These are phyloP conservation scores for Oenanthe sinensis DNA, from an alignment of 129 eudicot species.

Conservation along the genomic window DNA sequence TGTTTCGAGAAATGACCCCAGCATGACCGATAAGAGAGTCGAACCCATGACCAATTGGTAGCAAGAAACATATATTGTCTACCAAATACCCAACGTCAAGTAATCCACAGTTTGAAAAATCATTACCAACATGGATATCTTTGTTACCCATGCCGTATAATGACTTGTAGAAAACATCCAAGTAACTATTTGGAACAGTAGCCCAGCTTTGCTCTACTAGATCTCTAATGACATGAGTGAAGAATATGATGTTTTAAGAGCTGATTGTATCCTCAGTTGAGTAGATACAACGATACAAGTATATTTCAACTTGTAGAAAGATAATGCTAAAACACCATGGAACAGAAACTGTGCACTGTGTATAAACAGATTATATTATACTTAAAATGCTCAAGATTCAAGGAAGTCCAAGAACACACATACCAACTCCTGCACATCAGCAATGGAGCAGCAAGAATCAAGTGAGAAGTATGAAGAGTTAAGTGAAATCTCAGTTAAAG, in stretches of 20 bases:
- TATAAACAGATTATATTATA: background rate
- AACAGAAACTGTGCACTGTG: background rate
- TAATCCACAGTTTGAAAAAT: background rate
- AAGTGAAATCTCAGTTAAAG: constrained; percentile 25
- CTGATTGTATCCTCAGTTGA: background rate
- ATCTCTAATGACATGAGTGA: too few species aligned
- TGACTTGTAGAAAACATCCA: background rate
- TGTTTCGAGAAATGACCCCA: too few species aligned
- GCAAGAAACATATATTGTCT: background rate
- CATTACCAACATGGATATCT: background rate
- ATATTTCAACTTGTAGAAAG: background rate
- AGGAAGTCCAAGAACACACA: background rate
- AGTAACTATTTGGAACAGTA: background rate
- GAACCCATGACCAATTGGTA: too few species aligned
- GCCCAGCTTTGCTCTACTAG: background rate
- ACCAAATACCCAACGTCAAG: background rate
- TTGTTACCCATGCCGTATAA: background rate
- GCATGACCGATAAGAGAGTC: too few species aligned
- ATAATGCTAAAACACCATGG: background rate
- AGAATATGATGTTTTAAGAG: too few species aligned
- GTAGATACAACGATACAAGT: background rate
- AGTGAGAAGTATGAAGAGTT: constrained; percentile 37
- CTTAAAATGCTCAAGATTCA: background rate
- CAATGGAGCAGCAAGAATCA: constrained; percentile 44
- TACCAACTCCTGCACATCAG: constrained; percentile 48